Conservation (phyloP, 176 grass and related monocot species). For the Rhynchospora pubera region DNA sequence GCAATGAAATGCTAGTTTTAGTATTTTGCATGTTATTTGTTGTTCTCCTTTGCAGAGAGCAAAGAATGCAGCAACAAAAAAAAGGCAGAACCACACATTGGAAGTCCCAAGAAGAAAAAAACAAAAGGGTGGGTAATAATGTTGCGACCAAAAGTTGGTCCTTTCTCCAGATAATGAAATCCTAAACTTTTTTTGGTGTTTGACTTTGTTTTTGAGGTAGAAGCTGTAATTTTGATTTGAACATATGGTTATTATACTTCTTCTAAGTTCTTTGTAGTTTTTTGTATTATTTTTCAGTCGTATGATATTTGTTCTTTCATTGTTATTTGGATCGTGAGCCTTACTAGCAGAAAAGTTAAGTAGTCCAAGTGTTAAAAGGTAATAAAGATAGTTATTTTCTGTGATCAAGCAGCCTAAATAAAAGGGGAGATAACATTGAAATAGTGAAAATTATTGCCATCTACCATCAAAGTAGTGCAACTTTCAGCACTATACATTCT, state of each 20-base stretch:
- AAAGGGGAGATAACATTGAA: too few species aligned
- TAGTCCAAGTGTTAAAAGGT: neutral
- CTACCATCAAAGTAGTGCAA: too few species aligned
- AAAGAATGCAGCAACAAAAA: slow-evolving; percentile 18
- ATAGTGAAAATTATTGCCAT: too few species aligned
- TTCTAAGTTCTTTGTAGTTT: neutral
- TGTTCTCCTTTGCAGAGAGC: slow-evolving; percentile 38
- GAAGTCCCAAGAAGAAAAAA: slow-evolving; percentile 38
- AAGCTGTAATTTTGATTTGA: neutral
- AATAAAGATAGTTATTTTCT: too few species aligned
- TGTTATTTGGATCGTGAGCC: neutral
- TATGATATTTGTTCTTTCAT: neutral
- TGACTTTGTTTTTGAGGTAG: neutral
- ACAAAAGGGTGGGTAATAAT: slow-evolving; percentile 30
- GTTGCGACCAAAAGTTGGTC: neutral
- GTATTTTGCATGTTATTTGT: too few species aligned
- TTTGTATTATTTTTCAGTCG: neutral
- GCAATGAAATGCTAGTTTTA: too few species aligned
- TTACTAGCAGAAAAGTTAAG: neutral
- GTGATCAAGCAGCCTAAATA: too few species aligned
- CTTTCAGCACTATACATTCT: too few species aligned
- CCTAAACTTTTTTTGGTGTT: neutral
- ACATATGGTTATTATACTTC: neutral
- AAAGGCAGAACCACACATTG: slow-evolving; percentile 24
- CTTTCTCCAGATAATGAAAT: neutral